Conservation (phyloP, 2,329 filamentous ascomycete species). For the Neocucurbitaria cava region DNA sequence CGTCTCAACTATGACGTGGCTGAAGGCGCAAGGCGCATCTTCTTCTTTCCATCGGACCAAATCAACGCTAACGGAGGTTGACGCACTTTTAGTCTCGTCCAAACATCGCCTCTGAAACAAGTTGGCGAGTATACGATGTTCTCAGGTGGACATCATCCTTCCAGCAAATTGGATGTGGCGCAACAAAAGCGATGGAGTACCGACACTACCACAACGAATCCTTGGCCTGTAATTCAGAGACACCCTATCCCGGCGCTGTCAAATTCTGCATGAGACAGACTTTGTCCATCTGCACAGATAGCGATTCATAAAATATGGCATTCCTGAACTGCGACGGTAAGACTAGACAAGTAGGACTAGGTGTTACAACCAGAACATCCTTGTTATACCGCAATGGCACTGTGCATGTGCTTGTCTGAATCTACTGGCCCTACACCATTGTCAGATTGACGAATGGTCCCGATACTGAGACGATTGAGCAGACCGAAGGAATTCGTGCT, state of each 20-base stretch:
- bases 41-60: background rate
- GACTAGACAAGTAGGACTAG: background rate
- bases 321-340: background rate
- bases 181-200: background rate
- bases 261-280: too few relatives aligned
- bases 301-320: background rate
- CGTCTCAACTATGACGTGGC: background rate
- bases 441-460: too few relatives aligned
- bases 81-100: background rate
- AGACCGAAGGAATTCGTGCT: background rate
- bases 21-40: background rate
- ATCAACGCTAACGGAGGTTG: background rate
- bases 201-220: background rate
- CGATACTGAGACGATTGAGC: background rate
- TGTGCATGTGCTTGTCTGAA: background rate
- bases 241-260: too few relatives aligned
- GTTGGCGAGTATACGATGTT: background rate
- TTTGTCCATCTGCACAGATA: too few relatives aligned
- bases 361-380: background rate
- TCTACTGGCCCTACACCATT: too few relatives aligned
- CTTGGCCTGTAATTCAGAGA: background rate
- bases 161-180: background rate
- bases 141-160: background rate
- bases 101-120: background rate
- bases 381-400: background rate